Base-by-base conservation (phyloP, 2,329 filamentous ascomycete genomes). In the Alternaria arborescens region DNA sequence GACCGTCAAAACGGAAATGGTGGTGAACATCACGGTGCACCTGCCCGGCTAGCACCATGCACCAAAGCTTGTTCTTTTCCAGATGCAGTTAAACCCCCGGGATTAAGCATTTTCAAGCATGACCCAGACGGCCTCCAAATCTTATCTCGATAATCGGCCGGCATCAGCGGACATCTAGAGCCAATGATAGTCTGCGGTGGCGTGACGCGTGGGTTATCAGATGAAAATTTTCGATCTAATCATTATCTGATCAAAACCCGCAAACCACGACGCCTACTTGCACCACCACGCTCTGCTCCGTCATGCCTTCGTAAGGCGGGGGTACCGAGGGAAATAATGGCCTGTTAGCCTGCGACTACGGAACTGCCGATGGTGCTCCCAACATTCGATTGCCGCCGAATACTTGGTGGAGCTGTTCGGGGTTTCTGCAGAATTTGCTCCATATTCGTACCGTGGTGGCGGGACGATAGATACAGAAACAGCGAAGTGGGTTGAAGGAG, bases 161-260 rank as follows among this genome's bases (percentile, higher is more conserved):
- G 59, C 64, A 66, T 63, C 60, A 65, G 58, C 54, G 67, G 62
- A 58, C 55, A 22, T 41, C 18, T 10, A 24, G 8, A 28, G 28
- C 69, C 62, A 69, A 70, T 71, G 18, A 53, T 4, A 32, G 20
- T 11, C 5, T 2, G 11, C 8, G 41, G 44, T 64, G 55, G 57
- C 55, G 52, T 46, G 53, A 26, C 30, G 43, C 42, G 46, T 24
- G 40, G 32, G 60, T 71, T 70, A 71, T 71, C 69, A 71, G 69
- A 71, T 71, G 68, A 61, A 66, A 70, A 66, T 60, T 66, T 67
- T 69, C 61, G 50, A 71, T 71, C 68, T 69, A 67, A 71, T 71
- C 64, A 65, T 71, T 68, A 71, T 71, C 69, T 65, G 69, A 70
- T 71, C 60, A 50, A 66, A 68, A 69, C 55, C 12, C 16, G 28